Evolutionary conservation across 2,329 filamentous ascomycete species (phyloP).

Genomic region (Pseudogymnoascus sp.): DNA sequence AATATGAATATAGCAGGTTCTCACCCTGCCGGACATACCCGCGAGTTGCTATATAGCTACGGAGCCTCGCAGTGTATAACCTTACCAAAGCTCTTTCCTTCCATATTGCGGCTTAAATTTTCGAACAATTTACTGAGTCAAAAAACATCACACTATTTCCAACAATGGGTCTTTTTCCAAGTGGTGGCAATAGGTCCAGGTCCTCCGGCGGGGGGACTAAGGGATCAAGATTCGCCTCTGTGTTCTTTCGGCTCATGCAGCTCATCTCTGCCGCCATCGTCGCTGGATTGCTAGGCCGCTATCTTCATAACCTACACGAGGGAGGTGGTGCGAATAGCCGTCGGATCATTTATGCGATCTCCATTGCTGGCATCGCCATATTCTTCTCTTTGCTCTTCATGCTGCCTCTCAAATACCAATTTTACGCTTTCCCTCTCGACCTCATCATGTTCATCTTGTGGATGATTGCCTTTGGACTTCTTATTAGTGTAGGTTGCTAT

Average conservation of each 20-base stretch:
- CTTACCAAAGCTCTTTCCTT: too few species aligned
- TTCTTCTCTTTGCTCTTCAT: slow-evolving; percentile 8
- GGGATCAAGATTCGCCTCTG: neutral
- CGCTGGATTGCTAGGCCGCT: slow-evolving; percentile 7
- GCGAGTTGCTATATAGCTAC: neutral
- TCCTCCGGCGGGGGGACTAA: neutral
- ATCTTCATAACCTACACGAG: neutral
- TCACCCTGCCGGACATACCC: neutral
- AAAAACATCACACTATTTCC: neutral
- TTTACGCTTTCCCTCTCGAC: slow-evolving; percentile 7
- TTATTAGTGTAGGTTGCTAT: neutral
- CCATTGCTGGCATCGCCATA: slow-evolving; percentile 7
- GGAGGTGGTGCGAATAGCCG: neutral
- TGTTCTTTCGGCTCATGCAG: slow-evolving; percentile 1
- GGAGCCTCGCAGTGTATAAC: neutral
- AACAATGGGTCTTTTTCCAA: slow-evolving; percentile 7
- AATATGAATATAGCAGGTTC: neutral
- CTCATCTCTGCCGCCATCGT: slow-evolving; percentile 7
- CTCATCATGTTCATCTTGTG: slow-evolving; percentile 6
- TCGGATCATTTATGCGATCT: slow-evolving; percentile 1
- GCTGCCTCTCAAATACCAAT: slow-evolving; percentile 8
- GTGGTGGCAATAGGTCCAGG: neutral
- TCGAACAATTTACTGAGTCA: neutral
- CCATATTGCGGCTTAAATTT: neutral
- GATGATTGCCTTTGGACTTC: slow-evolving; percentile 11